Evolutionary conservation across 2,329 filamentous ascomycete genomes (phyloP).

Genomic region (Cladosporium austrohemisphaericum): DNA sequence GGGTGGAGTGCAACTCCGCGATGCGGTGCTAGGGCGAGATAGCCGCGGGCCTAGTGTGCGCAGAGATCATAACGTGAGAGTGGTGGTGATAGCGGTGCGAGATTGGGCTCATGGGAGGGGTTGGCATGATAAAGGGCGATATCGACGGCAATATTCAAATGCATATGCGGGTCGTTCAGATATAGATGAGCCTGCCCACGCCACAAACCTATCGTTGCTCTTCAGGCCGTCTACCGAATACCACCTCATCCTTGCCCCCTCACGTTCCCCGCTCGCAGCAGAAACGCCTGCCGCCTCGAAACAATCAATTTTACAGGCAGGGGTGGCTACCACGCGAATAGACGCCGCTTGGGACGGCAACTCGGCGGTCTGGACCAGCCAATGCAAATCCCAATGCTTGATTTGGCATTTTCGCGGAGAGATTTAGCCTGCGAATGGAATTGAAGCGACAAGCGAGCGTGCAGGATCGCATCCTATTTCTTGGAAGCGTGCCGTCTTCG

Average conservation of each 20-base stretch:
- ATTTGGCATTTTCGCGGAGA: too few relatives aligned
- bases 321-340: not conserved
- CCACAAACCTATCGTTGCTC: too few relatives aligned
- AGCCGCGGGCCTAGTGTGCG: slow-evolving; percentile 2
- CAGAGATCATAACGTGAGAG: not conserved
- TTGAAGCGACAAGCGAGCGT: too few relatives aligned
- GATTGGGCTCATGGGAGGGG: too few relatives aligned
- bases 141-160: not conserved
- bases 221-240: not conserved
- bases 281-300: slow-evolving; percentile 3
- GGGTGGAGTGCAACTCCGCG: not conserved
- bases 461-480: too few relatives aligned
- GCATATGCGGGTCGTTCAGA: too few relatives aligned
- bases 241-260: slow-evolving; percentile 1
- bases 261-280: slow-evolving; percentile 2
- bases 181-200: not conserved
- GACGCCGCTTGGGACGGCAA: not conserved
- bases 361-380: not conserved
- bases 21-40: not conserved
- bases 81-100: too few relatives aligned
- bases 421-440: too few relatives aligned
- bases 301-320: not conserved
- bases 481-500: too few relatives aligned
- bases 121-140: not conserved
- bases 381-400: too few relatives aligned